phyloP scores from a whole-genome alignment of 2,329 filamentous ascomycete species.

The Talaromyces sp. region DNA sequence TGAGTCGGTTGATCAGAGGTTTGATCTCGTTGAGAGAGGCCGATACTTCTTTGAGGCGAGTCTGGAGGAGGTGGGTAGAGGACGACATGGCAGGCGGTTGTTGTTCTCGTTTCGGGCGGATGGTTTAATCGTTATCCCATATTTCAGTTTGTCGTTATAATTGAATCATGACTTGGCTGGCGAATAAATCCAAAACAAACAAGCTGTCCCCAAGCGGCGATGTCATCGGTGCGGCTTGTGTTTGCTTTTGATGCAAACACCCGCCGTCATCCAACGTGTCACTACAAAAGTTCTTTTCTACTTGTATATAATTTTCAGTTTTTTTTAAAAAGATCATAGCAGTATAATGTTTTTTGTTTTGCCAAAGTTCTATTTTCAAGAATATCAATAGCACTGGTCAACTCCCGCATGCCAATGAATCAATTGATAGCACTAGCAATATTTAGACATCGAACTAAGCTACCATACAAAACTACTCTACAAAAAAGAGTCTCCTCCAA shows the following conservation, averaged over 20 bases:
- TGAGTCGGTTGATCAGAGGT: slow-evolving; percentile 53
- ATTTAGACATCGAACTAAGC: too few species aligned
- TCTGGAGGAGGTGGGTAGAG: slow-evolving; percentile 36
- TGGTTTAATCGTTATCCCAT: neutral
- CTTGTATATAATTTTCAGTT: too few species aligned
- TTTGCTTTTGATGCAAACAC: neutral
- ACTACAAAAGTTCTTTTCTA: too few species aligned
- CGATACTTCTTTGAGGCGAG: slow-evolving; percentile 49
- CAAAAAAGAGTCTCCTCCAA: too few species aligned
- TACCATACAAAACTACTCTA: too few species aligned
- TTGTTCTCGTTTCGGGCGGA: neutral
- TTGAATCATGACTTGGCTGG: neutral
- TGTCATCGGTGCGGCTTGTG: neutral
- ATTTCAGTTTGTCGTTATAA: neutral
- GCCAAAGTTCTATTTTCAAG: too few species aligned
- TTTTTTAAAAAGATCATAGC: too few species aligned
- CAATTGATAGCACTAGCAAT: too few species aligned
- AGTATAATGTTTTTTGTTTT: too few species aligned
- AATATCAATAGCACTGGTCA: too few species aligned
- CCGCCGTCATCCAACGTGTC: neutral
- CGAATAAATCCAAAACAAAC: neutral
- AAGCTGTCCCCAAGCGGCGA: neutral
- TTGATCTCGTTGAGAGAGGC: slow-evolving; percentile 51
- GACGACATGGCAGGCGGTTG: slow-evolving; percentile 29
- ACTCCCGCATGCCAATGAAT: too few species aligned